Evolutionary conservation across 2,329 filamentous ascomycete species (phyloP).

Genomic region (Aspergillus spinulosporus): DNA sequence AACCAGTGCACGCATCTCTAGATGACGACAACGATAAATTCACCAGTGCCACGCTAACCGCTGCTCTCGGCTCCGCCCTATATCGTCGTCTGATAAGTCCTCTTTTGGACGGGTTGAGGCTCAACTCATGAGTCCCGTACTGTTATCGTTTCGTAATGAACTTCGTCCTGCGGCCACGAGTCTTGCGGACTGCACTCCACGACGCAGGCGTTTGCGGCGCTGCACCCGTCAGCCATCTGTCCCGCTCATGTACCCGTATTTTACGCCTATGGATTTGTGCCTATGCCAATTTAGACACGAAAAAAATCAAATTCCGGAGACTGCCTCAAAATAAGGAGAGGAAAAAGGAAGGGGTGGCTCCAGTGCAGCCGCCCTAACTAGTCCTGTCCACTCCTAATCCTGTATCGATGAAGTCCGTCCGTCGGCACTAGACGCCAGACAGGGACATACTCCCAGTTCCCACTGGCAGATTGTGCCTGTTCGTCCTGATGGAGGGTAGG

Average conservation of each 20-base stretch:
- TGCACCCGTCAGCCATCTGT: background rate
- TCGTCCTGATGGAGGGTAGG: constrained; percentile 6
- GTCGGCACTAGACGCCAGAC: background rate
- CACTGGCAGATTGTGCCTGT: background rate
- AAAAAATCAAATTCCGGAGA: background rate
- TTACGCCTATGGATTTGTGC: background rate
- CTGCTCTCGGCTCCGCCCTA: background rate
- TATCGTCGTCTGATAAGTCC: background rate
- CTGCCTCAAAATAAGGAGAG: background rate
- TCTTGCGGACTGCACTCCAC: background rate
- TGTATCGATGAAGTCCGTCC: background rate
- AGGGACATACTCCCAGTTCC: background rate
- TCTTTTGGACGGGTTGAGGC: background rate
- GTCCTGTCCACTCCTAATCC: background rate
- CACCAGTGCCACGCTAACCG: background rate
- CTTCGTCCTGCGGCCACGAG: background rate
- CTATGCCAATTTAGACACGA: background rate
- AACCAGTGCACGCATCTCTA: background rate
- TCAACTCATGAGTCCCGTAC: background rate
- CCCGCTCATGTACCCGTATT: background rate
- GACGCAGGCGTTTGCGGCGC: background rate
- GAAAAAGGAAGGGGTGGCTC: constrained; percentile 2
- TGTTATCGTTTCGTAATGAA: background rate
- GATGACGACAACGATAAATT: background rate
- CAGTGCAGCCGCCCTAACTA: constrained; percentile 1